These are phyloP conservation scores for Cochliopodium minus DNA, from an alignment of 208 protist species.

Conservation along the genomic window DNA sequence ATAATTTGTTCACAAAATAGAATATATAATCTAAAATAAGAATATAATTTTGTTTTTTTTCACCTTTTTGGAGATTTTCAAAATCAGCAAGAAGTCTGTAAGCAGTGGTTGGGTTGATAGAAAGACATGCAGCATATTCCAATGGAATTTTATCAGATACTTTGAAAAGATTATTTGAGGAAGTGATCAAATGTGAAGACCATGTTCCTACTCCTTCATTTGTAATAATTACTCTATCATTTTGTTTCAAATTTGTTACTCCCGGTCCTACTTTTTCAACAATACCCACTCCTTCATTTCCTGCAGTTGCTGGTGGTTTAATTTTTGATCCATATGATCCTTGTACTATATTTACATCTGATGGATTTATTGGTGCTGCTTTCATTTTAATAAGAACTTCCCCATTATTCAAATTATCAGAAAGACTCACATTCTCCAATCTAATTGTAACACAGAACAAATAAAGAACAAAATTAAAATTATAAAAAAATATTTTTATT, in stretches of 20 bases:
- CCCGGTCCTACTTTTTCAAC: conserved; percentile 67
- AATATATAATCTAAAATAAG: too few species aligned
- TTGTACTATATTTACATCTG: conserved; percentile 79
- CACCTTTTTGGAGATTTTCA: conserved; percentile 61
- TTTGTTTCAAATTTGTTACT: conserved; percentile 43
- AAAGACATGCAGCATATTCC: conserved; percentile 69
- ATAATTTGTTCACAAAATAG: background rate
- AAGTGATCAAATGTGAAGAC: conserved; percentile 61
- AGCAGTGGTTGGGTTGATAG: conserved; percentile 78
- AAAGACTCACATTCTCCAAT: background rate
- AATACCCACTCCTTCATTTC: conserved; percentile 78
- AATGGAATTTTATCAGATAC: conserved; percentile 60
- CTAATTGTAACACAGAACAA: background rate
- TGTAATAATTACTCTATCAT: conserved; percentile 76
- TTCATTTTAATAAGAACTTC: conserved; percentile 80
- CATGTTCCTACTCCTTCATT: conserved; percentile 61
- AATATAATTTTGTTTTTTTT: too few species aligned
- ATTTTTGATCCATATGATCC: conserved; percentile 43
- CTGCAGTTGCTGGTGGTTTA: conserved; percentile 42
- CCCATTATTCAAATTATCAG: background rate
- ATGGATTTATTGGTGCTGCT: conserved; percentile 75
- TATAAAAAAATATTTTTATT: background rate
- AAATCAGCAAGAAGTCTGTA: conserved; percentile 79
- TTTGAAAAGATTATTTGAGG: conserved; percentile 51
- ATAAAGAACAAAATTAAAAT: background rate